These are phyloP conservation scores for Thielaviopsis ethacetica DNA, from an alignment of 2,329 filamentous ascomycete genomes.

Conservation along the genomic window DNA sequence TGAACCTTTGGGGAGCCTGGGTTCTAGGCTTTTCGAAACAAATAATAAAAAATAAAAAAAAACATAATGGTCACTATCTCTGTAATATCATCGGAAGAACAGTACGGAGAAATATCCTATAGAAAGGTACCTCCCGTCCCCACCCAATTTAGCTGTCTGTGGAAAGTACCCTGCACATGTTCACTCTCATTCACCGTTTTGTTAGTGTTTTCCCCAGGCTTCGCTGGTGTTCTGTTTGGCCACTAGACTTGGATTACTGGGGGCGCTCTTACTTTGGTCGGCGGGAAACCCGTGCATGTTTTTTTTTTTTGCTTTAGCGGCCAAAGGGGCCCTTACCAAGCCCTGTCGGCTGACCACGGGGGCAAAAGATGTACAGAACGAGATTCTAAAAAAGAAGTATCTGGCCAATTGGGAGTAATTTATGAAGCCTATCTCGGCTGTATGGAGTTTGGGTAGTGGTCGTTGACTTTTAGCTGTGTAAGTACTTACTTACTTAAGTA, in stretches of 20 bases:
- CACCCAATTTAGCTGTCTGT: neutral
- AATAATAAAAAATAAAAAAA: no score
- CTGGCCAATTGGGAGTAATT: no score
- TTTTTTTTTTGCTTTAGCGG: neutral
- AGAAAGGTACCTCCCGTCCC: neutral
- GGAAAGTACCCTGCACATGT: neutral
- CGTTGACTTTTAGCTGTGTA: no score
- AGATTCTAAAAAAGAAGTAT: no score
- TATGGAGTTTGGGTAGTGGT: neutral
- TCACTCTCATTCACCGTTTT: neutral
- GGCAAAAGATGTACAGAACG: neutral
- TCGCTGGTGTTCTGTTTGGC: neutral
- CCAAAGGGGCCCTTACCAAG: neutral
- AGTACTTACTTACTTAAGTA: neutral
- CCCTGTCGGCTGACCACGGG: neutral
- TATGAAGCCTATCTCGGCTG: no score
- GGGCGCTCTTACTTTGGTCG: no score
- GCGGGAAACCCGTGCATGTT: no score
- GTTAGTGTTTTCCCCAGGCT: neutral
- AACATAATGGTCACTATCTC: no score
- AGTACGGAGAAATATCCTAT: neutral
- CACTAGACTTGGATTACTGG: no score
- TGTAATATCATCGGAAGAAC: no score
- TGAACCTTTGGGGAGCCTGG: no score
- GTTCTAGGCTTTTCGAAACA: no score